A percentile compares a stretch with the other conserved stretches of the same genome.
phyloP scores from a whole-genome alignment of 768 basidiomycete genomes.

The Tulasnella sp. region DNA sequence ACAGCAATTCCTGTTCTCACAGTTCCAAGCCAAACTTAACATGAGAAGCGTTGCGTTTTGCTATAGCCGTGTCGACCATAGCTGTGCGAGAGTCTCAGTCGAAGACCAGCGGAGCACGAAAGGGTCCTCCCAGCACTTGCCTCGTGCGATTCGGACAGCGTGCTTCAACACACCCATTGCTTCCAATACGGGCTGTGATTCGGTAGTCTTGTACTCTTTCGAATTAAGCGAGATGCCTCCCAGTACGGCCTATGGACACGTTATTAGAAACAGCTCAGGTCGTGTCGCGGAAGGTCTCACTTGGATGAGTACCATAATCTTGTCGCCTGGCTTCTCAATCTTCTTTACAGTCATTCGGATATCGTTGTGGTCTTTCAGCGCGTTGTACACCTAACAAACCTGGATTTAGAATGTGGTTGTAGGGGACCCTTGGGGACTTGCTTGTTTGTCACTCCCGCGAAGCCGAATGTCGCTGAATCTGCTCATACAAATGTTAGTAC shows the following conservation, averaged over 20 bases:
- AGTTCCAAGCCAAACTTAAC: constrained; percentile 53
- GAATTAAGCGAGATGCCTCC: constrained; percentile 60
- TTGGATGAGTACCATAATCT: constrained; percentile 74
- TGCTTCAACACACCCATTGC: constrained; percentile 65
- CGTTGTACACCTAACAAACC: constrained; percentile 47
- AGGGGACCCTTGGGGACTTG: constrained; percentile 26
- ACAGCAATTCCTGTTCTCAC: not conserved
- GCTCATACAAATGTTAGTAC: constrained; percentile 3
- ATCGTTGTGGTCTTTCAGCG: constrained; percentile 60
- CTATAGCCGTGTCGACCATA: constrained; percentile 66
- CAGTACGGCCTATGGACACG: constrained; percentile 50
- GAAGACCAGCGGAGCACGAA: not conserved
- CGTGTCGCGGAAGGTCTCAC: constrained; percentile 33
- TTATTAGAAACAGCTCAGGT: constrained; percentile 13
- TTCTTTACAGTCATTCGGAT: constrained; percentile 72
- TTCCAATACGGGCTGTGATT: constrained; percentile 67
- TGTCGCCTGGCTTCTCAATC: constrained; percentile 62
- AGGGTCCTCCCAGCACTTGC: constrained; percentile 33
- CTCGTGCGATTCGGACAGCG: constrained; percentile 64
- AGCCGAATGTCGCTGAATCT: constrained; percentile 60
- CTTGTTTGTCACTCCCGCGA: constrained; percentile 68
- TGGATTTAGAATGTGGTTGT: not conserved
- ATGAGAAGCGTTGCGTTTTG: constrained; percentile 55
- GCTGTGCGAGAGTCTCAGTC: constrained; percentile 37
- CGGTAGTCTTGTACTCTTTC: constrained; percentile 59